Conservation (phyloP, 1,284 basidiomycete genomes). For the Heterobasidion parviporum region DNA sequence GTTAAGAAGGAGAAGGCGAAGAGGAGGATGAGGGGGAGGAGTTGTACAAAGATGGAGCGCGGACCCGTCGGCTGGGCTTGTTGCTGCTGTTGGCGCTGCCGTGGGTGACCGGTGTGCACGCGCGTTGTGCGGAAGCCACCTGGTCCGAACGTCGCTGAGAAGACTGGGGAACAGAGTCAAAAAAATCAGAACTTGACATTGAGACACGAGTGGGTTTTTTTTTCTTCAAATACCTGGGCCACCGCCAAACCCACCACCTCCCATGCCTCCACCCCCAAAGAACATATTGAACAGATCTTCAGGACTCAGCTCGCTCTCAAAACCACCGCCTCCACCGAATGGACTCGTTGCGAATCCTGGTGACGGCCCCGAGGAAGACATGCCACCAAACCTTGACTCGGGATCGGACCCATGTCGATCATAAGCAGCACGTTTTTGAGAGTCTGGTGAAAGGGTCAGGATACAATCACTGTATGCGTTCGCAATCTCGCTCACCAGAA, state of each 20-base stretch:
- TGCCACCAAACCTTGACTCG: slow-evolving; percentile 69
- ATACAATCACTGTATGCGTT: not conserved
- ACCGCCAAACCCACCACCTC: slow-evolving; percentile 43
- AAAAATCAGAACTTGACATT: too few species aligned
- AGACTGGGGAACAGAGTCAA: slow-evolving; percentile 35
- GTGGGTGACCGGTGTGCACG: slow-evolving; percentile 28
- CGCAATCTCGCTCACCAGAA: slow-evolving; percentile 44
- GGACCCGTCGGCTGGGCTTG: slow-evolving; percentile 35
- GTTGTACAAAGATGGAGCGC: slow-evolving; percentile 70
- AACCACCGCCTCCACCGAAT: slow-evolving; percentile 30
- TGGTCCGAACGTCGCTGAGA: slow-evolving; percentile 68
- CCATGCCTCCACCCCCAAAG: slow-evolving; percentile 63
- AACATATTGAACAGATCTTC: slow-evolving; percentile 99
- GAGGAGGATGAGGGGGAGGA: slow-evolving; percentile 81
- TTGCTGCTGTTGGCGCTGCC: slow-evolving; percentile 25
- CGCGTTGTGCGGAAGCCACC: slow-evolving; percentile 69
- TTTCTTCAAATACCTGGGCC: slow-evolving; percentile 30
- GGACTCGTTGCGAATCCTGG: slow-evolving; percentile 42
- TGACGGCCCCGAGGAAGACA: slow-evolving; percentile 48
- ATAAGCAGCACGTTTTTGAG: slow-evolving; percentile 86
- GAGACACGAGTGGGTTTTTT: not conserved
- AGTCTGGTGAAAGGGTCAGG: slow-evolving; percentile 40
- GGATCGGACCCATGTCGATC: slow-evolving; percentile 85
- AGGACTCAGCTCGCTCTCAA: slow-evolving; percentile 85
- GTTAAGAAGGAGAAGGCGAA: slow-evolving; percentile 82